Percentiles rank a stretch among this genome's conserved stretches.
phyloP scores from a whole-genome alignment of 2,329 filamentous ascomycete genomes.

The Geoglossum cookeanum region DNA sequence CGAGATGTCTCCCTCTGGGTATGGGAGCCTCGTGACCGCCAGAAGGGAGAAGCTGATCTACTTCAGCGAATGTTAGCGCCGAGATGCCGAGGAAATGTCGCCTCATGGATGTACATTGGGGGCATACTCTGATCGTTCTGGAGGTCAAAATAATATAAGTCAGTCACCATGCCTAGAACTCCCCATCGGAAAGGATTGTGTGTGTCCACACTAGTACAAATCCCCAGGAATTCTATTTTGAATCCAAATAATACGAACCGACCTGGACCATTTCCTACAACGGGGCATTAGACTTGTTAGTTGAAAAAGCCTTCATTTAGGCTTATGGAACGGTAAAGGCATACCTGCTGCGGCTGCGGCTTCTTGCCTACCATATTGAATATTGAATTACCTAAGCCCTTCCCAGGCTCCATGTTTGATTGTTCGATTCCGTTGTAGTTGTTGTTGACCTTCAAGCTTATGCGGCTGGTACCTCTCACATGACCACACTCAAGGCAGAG shows the following conservation, averaged over 20 bases:
- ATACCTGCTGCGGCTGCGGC: slow-evolving; percentile 47
- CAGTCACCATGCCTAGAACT: neutral
- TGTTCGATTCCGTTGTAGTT: neutral
- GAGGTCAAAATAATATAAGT: neutral
- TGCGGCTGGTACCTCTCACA: neutral
- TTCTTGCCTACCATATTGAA: slow-evolving; percentile 36
- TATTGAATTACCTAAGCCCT: neutral
- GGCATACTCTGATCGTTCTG: slow-evolving; percentile 23
- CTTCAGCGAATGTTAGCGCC: slow-evolving; percentile 11
- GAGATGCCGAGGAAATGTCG: neutral
- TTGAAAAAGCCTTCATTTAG: neutral
- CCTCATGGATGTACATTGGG: neutral
- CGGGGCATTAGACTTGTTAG: neutral
- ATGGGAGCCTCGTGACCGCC: slow-evolving; percentile 42
- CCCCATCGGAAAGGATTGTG: neutral
- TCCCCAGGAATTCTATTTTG: neutral
- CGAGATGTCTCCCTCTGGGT: slow-evolving; percentile 34
- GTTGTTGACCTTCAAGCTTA: neutral
- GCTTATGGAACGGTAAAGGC: slow-evolving; percentile 12
- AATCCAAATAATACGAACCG: slow-evolving; percentile 44
- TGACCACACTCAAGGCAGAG: neutral
- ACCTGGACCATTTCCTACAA: slow-evolving; percentile 97
- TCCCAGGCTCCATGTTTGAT: slow-evolving; percentile 15
- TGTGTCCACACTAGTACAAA: neutral
- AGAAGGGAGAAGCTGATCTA: slow-evolving; percentile 79